Percentiles rank a stretch among this genome's conserved stretches.
Evolutionary conservation across 805 yeast species (phyloP).

Genomic region (Starmerella geochares): DNA sequence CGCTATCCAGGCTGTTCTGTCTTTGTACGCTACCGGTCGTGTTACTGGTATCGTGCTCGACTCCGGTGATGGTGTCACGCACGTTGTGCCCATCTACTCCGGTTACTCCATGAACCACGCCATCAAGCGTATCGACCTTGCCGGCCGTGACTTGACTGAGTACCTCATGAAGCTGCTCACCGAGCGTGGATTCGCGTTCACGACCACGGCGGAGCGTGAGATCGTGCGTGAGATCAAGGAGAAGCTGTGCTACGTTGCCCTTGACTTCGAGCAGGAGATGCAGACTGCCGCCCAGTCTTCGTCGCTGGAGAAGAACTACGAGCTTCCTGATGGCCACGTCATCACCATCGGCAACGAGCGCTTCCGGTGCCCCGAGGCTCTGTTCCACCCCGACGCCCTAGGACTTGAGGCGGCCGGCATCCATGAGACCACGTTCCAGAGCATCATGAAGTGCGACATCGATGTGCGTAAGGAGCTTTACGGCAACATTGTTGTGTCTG

Average conservation of each 20-base stretch:
- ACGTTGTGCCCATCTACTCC: constrained; percentile 99
- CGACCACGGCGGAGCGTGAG: constrained; percentile 98
- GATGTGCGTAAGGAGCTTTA: constrained; percentile 98
- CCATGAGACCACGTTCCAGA: constrained; percentile 92
- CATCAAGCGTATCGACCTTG: constrained; percentile 95
- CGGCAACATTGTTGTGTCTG: constrained; percentile 99
- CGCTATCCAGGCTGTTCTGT: constrained; percentile 95
- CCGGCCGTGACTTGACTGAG: constrained; percentile 99
- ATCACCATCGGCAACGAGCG: constrained; percentile 99
- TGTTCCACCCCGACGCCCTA: constrained; percentile 93
- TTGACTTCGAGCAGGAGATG: constrained; percentile 98
- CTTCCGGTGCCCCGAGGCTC: constrained; percentile 99
- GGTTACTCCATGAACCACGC: constrained; percentile 99
- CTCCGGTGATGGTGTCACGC: constrained; percentile 99
- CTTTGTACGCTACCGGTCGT: constrained; percentile 98
- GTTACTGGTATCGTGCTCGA: constrained; percentile 99
- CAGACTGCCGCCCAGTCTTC: constrained; percentile 98
- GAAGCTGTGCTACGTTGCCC: constrained; percentile 97
- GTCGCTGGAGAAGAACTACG: constrained; percentile 96
- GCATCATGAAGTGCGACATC: constrained; percentile 96
- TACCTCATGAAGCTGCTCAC: constrained; percentile 96
- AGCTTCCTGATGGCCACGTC: constrained; percentile 99
- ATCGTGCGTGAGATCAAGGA: constrained; percentile 91
- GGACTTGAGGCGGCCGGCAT: constrained; percentile 95
- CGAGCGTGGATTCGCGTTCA: constrained; percentile 98